A percentile compares a stretch with the other conserved stretches of the same genome.
Evolutionary conservation across 139 green algal species (phyloP).

Genomic region (Raphidocelis subcapitata): DNA sequence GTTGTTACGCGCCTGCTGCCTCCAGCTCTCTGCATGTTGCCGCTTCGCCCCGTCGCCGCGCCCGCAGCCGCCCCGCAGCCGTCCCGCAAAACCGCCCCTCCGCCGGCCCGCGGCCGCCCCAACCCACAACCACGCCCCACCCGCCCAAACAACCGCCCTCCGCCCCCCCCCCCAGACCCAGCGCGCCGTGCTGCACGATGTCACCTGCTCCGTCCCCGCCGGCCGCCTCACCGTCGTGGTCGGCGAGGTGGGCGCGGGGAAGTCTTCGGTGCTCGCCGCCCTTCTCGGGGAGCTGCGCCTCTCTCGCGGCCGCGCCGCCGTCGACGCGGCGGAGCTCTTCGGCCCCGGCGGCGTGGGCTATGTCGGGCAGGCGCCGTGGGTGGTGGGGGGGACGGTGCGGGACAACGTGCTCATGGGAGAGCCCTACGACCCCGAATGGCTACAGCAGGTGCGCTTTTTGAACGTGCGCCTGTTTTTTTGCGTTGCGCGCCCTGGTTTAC

Average conservation of each 20-base stretch:
- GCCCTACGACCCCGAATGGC: constrained; percentile 26
- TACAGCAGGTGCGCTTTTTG: constrained; percentile 6
- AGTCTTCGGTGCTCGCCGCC: constrained; percentile 69
- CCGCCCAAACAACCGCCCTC: background rate
- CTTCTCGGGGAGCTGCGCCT: constrained; percentile 65
- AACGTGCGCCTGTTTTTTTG: background rate
- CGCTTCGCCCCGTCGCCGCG: background rate
- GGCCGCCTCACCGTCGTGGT: constrained; percentile 64
- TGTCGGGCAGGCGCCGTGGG: constrained; percentile 63
- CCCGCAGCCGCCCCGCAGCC: no score
- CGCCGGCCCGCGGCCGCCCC: no score
- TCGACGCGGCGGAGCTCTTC: background rate
- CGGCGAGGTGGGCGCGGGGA: constrained; percentile 72
- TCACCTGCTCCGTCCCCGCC: constrained; percentile 41
- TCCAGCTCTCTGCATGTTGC: background rate
- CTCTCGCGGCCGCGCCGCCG: background rate
- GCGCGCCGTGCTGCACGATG: constrained; percentile 30
- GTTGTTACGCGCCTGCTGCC: no score
- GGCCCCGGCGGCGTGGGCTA: constrained; percentile 35
- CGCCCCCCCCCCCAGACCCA: background rate
- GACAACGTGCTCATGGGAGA: constrained; percentile 62
- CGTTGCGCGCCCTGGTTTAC: background rate
- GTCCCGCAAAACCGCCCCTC: no score
- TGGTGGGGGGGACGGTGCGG: constrained; percentile 57
- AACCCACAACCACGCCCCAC: no score